These are phyloP conservation scores for Colletotrichum melonis DNA, from an alignment of 2,329 filamentous ascomycete species.

Conservation along the genomic window DNA sequence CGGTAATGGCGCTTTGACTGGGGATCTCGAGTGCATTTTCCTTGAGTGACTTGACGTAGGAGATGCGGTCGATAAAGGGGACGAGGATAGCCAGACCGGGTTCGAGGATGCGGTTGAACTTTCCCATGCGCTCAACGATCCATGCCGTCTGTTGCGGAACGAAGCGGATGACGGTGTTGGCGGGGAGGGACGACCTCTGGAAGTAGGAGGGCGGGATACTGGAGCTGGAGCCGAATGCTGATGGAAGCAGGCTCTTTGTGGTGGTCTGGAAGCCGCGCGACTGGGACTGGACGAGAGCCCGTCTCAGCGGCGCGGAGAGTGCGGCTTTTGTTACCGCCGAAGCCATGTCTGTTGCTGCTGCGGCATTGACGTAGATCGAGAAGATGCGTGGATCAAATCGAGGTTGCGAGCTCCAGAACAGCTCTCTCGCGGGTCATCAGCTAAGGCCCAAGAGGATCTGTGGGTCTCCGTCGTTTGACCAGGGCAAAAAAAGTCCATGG, in stretches of 20 bases:
- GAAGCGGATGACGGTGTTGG: conserved; percentile 95
- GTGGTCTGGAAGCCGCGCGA: conserved; percentile 34
- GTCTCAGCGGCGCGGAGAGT: conserved; percentile 34
- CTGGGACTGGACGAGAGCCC: conserved; percentile 33
- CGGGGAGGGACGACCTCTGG: conserved; percentile 78
- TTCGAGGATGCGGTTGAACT: conserved; percentile 92
- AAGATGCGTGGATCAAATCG: conserved; percentile 17
- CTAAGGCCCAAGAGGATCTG: neutral
- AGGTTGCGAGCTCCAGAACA: conserved; percentile 21
- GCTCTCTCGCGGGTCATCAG: conserved; percentile 9
- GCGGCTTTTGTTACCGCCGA: conserved; percentile 37
- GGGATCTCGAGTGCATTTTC: conserved; percentile 97
- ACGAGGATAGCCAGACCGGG: conserved; percentile 90
- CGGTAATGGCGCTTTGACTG: conserved; percentile 96
- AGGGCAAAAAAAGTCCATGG: neutral
- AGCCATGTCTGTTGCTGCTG: conserved; percentile 35
- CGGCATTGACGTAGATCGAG: conserved; percentile 33
- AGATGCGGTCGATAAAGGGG: conserved; percentile 93
- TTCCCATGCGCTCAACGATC: conserved; percentile 99
- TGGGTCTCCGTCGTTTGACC: conserved; percentile 9
- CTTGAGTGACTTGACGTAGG: conserved; percentile 98
- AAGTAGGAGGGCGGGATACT: conserved; percentile 80
- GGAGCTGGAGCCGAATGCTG: conserved; percentile 46
- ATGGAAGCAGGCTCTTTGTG: conserved; percentile 27
- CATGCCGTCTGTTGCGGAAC: conserved; percentile 99